Evolutionary conservation across 352 stramenopile genomes (phyloP), one percentile per base, ranked within the genome.

Genomic region (Globisporangium apiculatum): DNA sequence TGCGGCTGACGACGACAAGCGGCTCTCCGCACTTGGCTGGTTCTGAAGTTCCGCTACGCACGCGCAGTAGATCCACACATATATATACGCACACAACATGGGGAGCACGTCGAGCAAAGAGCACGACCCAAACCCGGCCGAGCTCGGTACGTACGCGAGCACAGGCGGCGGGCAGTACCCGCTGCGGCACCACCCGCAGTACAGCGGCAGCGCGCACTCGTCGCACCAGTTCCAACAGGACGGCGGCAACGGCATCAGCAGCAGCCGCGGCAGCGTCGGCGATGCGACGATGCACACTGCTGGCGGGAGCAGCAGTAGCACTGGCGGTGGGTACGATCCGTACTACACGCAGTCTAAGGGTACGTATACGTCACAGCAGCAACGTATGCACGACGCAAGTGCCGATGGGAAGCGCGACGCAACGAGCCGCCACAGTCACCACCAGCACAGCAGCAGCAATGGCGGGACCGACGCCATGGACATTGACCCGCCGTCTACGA

Each of bases 101-200:
- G 83, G 83, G 53, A 94, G 83, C 75, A 81, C 81, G 31, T 90
- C 77, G 40, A 94, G 83, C 65, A 91, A 91, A 62, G 69, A 87
- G 56, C 77, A 86, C 70, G 83, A 94, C 58, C 69, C 76, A 49
- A 88, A 91, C 61, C 83, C 77, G n/a, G 78, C 79, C 48, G 82
- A 91, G 46, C 66, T 94, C 46, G 83, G 83, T 35, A 80, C 77
- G 48, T 80, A 83, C 54, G 61, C 71, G 46, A 76, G 72, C 60
- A 31, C 45, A 5, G 58, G 58, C 63, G 65, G 64, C 9, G 65
- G 68, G 43, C 75, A 80, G 41, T 89, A 85, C 57, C 66, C 75
- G 51, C 58, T 91, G 67, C 79, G 87, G 38, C 79, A 89, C 58
- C 76, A 89, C 48, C 78, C 80, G 53, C 70, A 78, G 43, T 89